Percentiles rank a stretch among this genome's conserved stretches.
Evolutionary conservation across 2,329 filamentous ascomycete species (phyloP).

Genomic region (Fusarium verrucosum): DNA sequence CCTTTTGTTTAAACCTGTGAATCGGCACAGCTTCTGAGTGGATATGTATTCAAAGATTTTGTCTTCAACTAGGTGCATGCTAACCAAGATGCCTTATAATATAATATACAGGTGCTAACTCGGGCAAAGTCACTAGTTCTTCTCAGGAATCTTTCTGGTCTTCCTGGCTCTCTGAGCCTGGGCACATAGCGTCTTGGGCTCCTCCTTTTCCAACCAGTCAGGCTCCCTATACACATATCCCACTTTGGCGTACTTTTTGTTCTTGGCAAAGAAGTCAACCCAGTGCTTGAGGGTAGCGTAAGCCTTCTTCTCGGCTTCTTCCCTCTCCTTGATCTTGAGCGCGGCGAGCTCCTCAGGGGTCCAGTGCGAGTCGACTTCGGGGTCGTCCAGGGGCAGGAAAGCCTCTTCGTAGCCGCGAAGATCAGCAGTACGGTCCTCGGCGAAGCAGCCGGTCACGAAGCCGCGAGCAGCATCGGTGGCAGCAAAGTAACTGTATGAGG

Average conservation of each 20-base stretch:
- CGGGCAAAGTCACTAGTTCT: constrained; percentile 1
- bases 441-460: constrained; percentile 93
- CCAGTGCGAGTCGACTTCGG: constrained; percentile 68
- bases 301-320: constrained; percentile 71
- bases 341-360: constrained; percentile 61
- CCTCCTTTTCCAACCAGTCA: constrained; percentile 69
- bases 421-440: constrained; percentile 84
- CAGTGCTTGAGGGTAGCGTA: constrained; percentile 78
- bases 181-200: constrained; percentile 73
- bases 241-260: constrained; percentile 82
- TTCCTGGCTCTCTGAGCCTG: constrained; percentile 68
- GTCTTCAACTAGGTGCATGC: neutral
- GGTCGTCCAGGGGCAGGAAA: constrained; percentile 74
- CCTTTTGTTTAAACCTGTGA: neutral
- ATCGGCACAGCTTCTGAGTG: neutral
- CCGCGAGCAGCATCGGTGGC: constrained; percentile 87
- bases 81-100: neutral
- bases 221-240: constrained; percentile 74
- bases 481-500: constrained; percentile 86
- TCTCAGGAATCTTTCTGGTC: constrained; percentile 55
- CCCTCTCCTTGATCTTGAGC: constrained; percentile 69
- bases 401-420: constrained; percentile 87
- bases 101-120: neutral
- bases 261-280: constrained; percentile 83
- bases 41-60: neutral